phyloP scores from a whole-genome alignment of 208 protist genomes.

The Tritrichomonas foetus region DNA sequence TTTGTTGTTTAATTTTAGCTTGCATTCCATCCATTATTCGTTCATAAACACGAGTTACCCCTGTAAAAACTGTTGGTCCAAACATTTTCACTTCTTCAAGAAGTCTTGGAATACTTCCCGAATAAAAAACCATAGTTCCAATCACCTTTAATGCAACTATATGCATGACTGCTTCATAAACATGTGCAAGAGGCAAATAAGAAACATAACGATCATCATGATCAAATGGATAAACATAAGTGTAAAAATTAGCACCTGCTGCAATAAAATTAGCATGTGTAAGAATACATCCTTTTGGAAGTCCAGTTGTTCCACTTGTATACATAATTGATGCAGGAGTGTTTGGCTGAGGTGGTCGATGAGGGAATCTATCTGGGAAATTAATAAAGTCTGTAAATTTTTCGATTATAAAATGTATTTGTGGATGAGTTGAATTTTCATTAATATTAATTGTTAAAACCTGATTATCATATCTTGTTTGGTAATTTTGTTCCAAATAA shows the following conservation, averaged over 20 bases:
- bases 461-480: not conserved
- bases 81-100: constrained; percentile 41
- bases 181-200: constrained; percentile 45
- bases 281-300: constrained; percentile 39
- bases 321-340: not conserved
- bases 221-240: not conserved
- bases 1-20: not conserved
- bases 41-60: constrained; percentile 32
- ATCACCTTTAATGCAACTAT: constrained; percentile 14
- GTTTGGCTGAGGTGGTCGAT: not conserved
- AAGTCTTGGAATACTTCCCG: not conserved
- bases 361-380: not conserved
- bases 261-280: constrained; percentile 40
- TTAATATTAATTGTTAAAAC: not conserved
- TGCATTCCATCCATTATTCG: not conserved
- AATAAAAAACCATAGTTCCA: not conserved
- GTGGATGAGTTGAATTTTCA: not conserved
- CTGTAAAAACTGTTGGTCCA: not conserved
- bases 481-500: not conserved
- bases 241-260: not conserved
- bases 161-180: constrained; percentile 35
- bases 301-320: not conserved
- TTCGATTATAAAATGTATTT: not conserved
- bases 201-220: constrained; percentile 5
- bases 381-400: not conserved